Conservation (phyloP, 1,139 yeast species). For the Kodamaea sp. region DNA sequence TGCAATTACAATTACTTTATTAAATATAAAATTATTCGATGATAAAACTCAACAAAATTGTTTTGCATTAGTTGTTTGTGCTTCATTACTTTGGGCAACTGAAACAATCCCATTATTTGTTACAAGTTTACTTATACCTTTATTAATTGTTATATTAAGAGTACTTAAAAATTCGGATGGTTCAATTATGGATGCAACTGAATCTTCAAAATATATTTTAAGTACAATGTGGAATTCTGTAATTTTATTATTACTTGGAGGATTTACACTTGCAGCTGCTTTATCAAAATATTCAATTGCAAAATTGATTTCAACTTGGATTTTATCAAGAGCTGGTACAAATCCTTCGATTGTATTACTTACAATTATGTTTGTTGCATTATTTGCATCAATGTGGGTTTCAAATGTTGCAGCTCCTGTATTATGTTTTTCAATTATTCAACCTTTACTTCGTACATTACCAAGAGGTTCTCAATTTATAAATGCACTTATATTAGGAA, state of each 20-base stretch:
- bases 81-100: slow-evolving; percentile 72
- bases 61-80: slow-evolving; percentile 64
- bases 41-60: slow-evolving; percentile 62
- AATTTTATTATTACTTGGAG: slow-evolving; percentile 64
- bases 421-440: slow-evolving; percentile 62
- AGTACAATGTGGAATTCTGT: slow-evolving; percentile 73
- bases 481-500: slow-evolving; percentile 63
- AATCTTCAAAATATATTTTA: slow-evolving; percentile 53
- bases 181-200: slow-evolving; percentile 47
- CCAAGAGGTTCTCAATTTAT: slow-evolving; percentile 61
- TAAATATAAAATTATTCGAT: slow-evolving; percentile 35
- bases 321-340: slow-evolving; percentile 61
- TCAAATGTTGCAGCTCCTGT: slow-evolving; percentile 80
- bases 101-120: slow-evolving; percentile 69
- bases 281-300: slow-evolving; percentile 69
- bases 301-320: slow-evolving; percentile 61
- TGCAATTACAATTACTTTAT: slow-evolving; percentile 42
- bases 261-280: slow-evolving; percentile 72
- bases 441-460: slow-evolving; percentile 60
- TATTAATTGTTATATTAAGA: slow-evolving; percentile 51
- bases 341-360: slow-evolving; percentile 60
- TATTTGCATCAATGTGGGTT: slow-evolving; percentile 75
- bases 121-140: slow-evolving; percentile 61
- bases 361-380: slow-evolving; percentile 64
- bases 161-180: slow-evolving; percentile 57